Percentiles rank a stretch among this genome's conserved stretches.
Conservation (phyloP, 1,284 basidiomycete genomes). For the Apiotrichum gamsii region DNA sequence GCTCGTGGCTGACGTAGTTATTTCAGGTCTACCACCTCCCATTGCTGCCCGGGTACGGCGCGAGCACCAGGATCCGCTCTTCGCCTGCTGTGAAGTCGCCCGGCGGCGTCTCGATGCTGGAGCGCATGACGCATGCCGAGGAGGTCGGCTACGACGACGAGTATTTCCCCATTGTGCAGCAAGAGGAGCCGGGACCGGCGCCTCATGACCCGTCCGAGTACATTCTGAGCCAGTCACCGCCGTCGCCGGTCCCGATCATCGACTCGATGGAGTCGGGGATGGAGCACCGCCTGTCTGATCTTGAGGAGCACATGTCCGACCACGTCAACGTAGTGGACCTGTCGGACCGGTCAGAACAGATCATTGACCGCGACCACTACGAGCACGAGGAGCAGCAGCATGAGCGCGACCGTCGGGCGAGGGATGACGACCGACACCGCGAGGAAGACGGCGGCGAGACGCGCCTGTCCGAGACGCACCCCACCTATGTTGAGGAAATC, state of each 20-base stretch:
- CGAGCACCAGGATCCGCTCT: constrained; percentile 73
- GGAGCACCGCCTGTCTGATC: neutral
- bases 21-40: constrained; percentile 84
- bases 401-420: too few species aligned
- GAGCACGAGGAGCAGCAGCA: too few species aligned
- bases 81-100: constrained; percentile 62
- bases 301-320: too few species aligned
- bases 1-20: neutral
- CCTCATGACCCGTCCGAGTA: constrained; percentile 40
- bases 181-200: constrained; percentile 19
- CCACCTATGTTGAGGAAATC: constrained; percentile 27
- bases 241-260: constrained; percentile 10
- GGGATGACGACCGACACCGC: too few species aligned
- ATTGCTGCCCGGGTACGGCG: constrained; percentile 82
- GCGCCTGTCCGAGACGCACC: constrained; percentile 26
- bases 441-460: constrained; percentile 21
- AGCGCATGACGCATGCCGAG: constrained; percentile 74
- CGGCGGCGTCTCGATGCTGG: constrained; percentile 57
- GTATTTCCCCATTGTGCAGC: constrained; percentile 56
- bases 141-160: constrained; percentile 81
- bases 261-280: constrained; percentile 2
- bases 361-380: neutral
- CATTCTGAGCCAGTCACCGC: constrained; percentile 41
- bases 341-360: neutral
- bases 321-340: neutral